These are phyloP conservation scores for Neocatenulostroma microsporum DNA, from an alignment of 2,329 filamentous ascomycete species.

Conservation along the genomic window DNA sequence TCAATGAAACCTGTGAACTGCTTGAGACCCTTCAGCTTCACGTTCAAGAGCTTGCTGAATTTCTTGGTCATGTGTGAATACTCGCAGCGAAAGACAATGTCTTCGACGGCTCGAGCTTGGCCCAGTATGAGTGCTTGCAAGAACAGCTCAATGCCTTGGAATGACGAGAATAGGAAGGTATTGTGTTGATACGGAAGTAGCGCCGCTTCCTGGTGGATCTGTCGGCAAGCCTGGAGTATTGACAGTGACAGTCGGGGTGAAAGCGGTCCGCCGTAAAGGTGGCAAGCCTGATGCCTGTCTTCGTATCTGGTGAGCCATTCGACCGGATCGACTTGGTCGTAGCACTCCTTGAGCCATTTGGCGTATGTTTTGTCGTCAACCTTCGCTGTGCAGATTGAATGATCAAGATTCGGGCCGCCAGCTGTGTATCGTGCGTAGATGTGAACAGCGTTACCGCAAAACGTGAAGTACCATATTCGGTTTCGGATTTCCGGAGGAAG, in stretches of 20 bases:
- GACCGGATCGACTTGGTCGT: not conserved
- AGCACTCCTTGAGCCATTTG: no score
- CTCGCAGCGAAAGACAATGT: not conserved
- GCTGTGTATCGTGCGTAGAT: not conserved
- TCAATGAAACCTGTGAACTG: slow-evolving; percentile 2
- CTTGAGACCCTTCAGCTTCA: slow-evolving; percentile 5
- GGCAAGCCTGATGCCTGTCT: not conserved
- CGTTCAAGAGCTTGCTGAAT: not conserved
- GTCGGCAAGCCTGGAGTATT: slow-evolving; percentile 6
- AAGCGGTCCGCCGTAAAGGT: no score
- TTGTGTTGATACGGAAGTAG: slow-evolving; percentile 10
- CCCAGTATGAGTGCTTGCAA: slow-evolving; percentile 1
- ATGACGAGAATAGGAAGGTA: slow-evolving; percentile 4
- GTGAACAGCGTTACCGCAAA: slow-evolving; percentile 6
- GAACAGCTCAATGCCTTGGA: not conserved
- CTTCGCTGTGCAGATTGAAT: not conserved
- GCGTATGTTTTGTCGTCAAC: no score
- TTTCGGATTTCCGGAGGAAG: slow-evolving; percentile 10
- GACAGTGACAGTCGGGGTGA: no score
- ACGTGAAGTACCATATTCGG: slow-evolving; percentile 7
- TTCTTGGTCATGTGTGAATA: not conserved
- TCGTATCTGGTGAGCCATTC: not conserved
- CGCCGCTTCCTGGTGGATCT: slow-evolving; percentile 9
- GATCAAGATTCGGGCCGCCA: not conserved
- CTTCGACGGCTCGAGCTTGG: slow-evolving; percentile 5